Base-by-base conservation (phyloP, 2,329 filamentous ascomycete species). In the Ascochyta pisi region DNA sequence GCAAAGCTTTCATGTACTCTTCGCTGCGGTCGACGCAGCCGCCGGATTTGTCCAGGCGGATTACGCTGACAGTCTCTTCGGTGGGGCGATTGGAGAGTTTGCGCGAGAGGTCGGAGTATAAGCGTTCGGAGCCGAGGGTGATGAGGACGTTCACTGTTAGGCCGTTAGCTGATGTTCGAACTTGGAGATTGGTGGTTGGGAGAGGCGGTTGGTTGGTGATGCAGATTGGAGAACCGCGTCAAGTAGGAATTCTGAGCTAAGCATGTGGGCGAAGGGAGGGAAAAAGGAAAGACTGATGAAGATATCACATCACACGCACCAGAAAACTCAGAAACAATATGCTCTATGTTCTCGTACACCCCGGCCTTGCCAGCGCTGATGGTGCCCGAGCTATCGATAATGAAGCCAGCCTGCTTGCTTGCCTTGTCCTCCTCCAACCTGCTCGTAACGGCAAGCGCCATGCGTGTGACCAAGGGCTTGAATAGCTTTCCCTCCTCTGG, bases 11-110 rank as follows among this genome's bases (percentile, higher is more conserved):
- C 82, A 93, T 86, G 73, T 91, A 96, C 0, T 78, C 73, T 34
- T 88, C 85, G 61, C 92, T 89, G 43, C 91, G 84, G 67, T 91
- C 86, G 1, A 91, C 90, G 34, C 91, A 92, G 23, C 95, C 95
- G 33, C 91, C 90, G 0, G 92, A 96, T 71, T 92, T 92, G 59
- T 92, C 87, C 12, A 99, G 82, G 54, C 88, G 87, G 44, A 98
- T 81, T 2, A 98, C 85, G 4, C 84, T 85, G 53, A 97, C 86
- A 1, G 83, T 75, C 61, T 96, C 91, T 27, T 88, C 86, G 2
- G 82, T 79, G 31, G 79, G 68, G 61, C 77, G 59, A 12, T 76
- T 69, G n/a, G 78, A 79, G 63, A 95, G 92, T 35, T 86, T 86
- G 65, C 85, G 86, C 31, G 84, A 79, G 71, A 98, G 86, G 67